Conservation (phyloP, 106 monocot species). For the Dioscorea dumetorum region DNA sequence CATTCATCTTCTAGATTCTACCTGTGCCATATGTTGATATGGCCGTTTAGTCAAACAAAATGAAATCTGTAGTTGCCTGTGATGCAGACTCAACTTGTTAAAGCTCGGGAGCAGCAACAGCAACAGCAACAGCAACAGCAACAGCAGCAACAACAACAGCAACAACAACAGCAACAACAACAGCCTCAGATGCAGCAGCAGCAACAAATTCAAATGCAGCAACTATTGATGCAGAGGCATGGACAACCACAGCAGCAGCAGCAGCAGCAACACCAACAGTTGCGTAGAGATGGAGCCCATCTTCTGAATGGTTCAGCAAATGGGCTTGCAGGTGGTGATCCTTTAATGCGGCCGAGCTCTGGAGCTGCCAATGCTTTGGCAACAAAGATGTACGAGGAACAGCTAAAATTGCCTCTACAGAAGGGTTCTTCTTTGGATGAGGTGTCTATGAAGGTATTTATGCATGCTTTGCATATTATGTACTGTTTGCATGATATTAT, state of each 20-base stretch:
- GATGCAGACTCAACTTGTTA: constrained; percentile 60
- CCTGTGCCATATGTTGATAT: no score
- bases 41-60: no score
- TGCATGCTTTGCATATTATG: neutral
- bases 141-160: constrained; percentile 32
- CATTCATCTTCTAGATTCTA: no score
- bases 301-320: constrained; percentile 60
- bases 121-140: constrained; percentile 38
- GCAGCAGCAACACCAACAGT: constrained; percentile 63
- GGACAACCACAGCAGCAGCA: constrained; percentile 40
- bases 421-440: constrained; percentile 70
- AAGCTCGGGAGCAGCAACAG: constrained; percentile 72
- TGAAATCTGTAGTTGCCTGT: neutral
- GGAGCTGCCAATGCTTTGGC: constrained; percentile 86
- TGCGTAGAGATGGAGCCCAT: constrained; percentile 58
- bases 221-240: constrained; percentile 18
- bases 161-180: constrained; percentile 39
- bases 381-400: constrained; percentile 89
- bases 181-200: constrained; percentile 52
- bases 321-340: constrained; percentile 50
- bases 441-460: constrained; percentile 61
- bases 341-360: constrained; percentile 58
- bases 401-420: constrained; percentile 65
- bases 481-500: neutral
- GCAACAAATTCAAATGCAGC: constrained; percentile 31